Evolutionary conservation across 805 yeast species (phyloP).

Genomic region (Yarrowia porcina): DNA sequence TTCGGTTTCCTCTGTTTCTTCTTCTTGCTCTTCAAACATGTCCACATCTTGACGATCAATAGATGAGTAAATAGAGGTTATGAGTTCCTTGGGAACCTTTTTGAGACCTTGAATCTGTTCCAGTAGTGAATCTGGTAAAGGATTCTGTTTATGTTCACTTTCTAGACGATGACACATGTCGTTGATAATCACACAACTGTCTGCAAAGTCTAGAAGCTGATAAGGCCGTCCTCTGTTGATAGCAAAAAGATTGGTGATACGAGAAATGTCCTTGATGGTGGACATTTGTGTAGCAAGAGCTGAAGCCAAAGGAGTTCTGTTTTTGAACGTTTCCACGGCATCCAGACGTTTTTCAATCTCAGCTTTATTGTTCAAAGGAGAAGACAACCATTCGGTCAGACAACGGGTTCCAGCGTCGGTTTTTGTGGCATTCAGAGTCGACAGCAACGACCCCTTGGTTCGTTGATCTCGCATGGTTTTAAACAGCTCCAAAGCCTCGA

Average conservation of each 20-base stretch:
- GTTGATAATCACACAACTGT: not conserved
- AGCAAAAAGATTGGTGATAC: slow-evolving; percentile 13
- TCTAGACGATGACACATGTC: not conserved
- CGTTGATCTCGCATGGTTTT: slow-evolving; percentile 51
- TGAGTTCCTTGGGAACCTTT: not conserved
- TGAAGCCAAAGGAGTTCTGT: slow-evolving; percentile 4
- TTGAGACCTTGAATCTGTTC: not conserved
- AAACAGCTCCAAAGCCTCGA: slow-evolving; percentile 55
- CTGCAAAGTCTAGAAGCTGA: slow-evolving; percentile 16
- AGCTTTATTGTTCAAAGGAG: slow-evolving; percentile 62
- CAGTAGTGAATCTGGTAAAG: slow-evolving; percentile 6
- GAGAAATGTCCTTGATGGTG: slow-evolving; percentile 13
- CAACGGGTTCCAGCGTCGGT: slow-evolving; percentile 80
- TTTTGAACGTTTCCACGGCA: slow-evolving; percentile 45
- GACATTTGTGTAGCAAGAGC: slow-evolving; percentile 11
- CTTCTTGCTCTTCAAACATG: not conserved
- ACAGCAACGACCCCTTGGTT: slow-evolving; percentile 64
- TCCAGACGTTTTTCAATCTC: slow-evolving; percentile 58
- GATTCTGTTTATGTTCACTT: not conserved
- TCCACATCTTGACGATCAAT: not conserved
- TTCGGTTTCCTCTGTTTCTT: no score
- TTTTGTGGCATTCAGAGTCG: slow-evolving; percentile 67
- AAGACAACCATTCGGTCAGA: slow-evolving; percentile 75
- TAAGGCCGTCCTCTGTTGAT: slow-evolving; percentile 8
- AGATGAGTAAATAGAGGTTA: not conserved